Percentiles rank a stretch among this genome's conserved stretches.
phyloP scores from a whole-genome alignment of 75 land plant species.

The Chamaecyparis obtusa region DNA sequence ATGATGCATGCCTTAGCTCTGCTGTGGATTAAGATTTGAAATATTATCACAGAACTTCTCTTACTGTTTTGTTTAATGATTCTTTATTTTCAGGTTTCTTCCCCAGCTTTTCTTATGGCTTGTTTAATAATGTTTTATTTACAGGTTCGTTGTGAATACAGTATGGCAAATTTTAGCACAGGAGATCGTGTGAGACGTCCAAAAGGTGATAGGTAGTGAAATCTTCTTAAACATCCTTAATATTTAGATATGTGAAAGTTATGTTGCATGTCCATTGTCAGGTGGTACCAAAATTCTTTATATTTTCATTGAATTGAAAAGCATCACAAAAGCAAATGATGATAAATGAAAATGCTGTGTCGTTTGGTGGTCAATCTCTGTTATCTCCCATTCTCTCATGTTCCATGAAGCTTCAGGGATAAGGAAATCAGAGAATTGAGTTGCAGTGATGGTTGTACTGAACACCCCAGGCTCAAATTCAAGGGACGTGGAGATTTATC shows the following conservation, averaged over 20 bases:
- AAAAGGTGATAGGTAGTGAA: slow-evolving; percentile 83
- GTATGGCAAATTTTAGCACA: slow-evolving; percentile 97
- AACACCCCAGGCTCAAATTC: background rate
- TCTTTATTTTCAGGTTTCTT: slow-evolving; percentile 55
- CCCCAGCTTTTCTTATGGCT: background rate
- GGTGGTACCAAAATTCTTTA: background rate
- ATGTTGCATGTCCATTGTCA: background rate
- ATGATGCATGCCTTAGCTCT: background rate
- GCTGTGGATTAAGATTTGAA: background rate
- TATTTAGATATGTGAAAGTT: background rate
- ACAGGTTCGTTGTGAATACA: slow-evolving; percentile 95
- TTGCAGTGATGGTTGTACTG: background rate
- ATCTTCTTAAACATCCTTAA: background rate
- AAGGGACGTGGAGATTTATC: background rate
- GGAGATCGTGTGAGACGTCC: slow-evolving; percentile 80
- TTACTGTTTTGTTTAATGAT: background rate
- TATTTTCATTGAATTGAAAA: background rate
- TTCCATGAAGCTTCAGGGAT: background rate
- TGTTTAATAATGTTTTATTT: slow-evolving; percentile 1
- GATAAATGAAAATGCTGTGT: background rate
- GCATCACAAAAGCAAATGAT: background rate
- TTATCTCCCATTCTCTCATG: background rate
- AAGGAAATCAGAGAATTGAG: background rate
- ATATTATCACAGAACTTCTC: background rate
- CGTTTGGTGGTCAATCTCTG: background rate